Conservation (phyloP, 495 filamentous ascomycete genomes). For the Penicillium arizonense region DNA sequence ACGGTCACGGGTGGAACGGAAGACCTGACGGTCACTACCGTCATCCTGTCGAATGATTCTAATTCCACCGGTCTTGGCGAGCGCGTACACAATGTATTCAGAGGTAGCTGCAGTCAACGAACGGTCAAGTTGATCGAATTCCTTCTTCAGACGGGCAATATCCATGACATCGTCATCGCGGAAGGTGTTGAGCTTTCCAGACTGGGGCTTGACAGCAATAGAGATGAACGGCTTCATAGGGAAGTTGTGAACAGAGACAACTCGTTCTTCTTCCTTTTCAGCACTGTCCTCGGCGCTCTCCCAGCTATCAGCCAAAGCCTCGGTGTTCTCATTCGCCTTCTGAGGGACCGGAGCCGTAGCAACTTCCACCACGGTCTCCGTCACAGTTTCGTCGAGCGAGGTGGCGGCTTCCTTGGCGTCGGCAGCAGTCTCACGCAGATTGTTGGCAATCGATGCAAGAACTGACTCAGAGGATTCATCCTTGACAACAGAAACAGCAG, state of each 20-base stretch:
- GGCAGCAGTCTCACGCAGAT: slow-evolving; percentile 35
- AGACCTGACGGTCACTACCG: slow-evolving; percentile 83
- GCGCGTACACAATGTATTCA: slow-evolving; percentile 88
- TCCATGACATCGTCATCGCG: slow-evolving; percentile 75
- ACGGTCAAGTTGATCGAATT: slow-evolving; percentile 95
- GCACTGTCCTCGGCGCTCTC: slow-evolving; percentile 77
- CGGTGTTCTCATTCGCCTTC: slow-evolving; percentile 56
- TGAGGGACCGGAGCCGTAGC: slow-evolving; percentile 56
- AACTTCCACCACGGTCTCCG: slow-evolving; percentile 56
- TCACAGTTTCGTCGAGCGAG: slow-evolving; percentile 44
- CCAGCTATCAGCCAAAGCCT: slow-evolving; percentile 64
- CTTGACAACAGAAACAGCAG: slow-evolving; percentile 22
- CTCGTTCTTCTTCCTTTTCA: slow-evolving; percentile 61
- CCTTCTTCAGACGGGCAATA: slow-evolving; percentile 91
- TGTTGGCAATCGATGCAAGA: slow-evolving; percentile 30
- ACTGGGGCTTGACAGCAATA: slow-evolving; percentile 51
- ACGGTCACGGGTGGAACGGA: slow-evolving; percentile 81
- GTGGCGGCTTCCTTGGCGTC: slow-evolving; percentile 8
- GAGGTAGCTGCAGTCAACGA: slow-evolving; percentile 87
- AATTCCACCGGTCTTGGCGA: slow-evolving; percentile 87
- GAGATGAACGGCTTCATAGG: slow-evolving; percentile 93
- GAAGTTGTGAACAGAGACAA: slow-evolving; percentile 86
- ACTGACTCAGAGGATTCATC: slow-evolving; percentile 35
- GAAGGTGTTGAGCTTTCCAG: slow-evolving; percentile 48
- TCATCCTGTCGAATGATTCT: slow-evolving; percentile 92